Conservation (phyloP, 1,284 basidiomycete species). For the Trichosporon faecale region DNA sequence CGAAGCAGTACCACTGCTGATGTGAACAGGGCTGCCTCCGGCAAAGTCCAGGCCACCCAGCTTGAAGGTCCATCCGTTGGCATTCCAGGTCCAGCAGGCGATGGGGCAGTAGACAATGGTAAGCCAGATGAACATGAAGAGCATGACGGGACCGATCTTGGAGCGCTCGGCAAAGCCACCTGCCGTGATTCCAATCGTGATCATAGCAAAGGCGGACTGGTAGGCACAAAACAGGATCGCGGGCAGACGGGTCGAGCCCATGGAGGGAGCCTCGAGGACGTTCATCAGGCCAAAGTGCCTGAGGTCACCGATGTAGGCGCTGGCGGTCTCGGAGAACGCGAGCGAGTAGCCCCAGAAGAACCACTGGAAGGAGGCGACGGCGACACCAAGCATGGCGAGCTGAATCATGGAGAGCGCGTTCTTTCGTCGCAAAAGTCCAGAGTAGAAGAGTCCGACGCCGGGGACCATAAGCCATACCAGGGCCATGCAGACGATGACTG, state of each 20-base stretch:
- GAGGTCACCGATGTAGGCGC: slow-evolving; percentile 19
- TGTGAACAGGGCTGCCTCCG: slow-evolving; percentile 94
- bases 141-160: slow-evolving; percentile 77
- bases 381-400: slow-evolving; percentile 71
- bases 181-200: slow-evolving; percentile 67
- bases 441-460: slow-evolving; percentile 75
- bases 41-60: slow-evolving; percentile 87
- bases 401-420: slow-evolving; percentile 92
- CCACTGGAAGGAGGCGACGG: slow-evolving; percentile 61
- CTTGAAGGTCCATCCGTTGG: slow-evolving; percentile 75
- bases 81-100: slow-evolving; percentile 93
- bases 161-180: slow-evolving; percentile 91
- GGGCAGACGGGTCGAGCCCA: slow-evolving; percentile 68
- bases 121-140: slow-evolving; percentile 88
- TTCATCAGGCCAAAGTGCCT: slow-evolving; percentile 61
- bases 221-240: slow-evolving; percentile 80
- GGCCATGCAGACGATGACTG: slow-evolving; percentile 60
- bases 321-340: slow-evolving; percentile 53
- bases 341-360: slow-evolving; percentile 55
- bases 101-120: slow-evolving; percentile 92
- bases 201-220: slow-evolving; percentile 54
- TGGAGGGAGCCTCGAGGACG: slow-evolving; percentile 71
- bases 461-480: slow-evolving; percentile 89
- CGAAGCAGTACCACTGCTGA: slow-evolving; percentile 82
- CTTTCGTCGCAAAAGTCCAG: slow-evolving; percentile 74